A percentile compares a stretch with the other conserved stretches of the same genome.
These are phyloP conservation scores for Penicillium fuscoglaucum DNA, from an alignment of 2,329 filamentous ascomycete genomes.

Conservation along the genomic window DNA sequence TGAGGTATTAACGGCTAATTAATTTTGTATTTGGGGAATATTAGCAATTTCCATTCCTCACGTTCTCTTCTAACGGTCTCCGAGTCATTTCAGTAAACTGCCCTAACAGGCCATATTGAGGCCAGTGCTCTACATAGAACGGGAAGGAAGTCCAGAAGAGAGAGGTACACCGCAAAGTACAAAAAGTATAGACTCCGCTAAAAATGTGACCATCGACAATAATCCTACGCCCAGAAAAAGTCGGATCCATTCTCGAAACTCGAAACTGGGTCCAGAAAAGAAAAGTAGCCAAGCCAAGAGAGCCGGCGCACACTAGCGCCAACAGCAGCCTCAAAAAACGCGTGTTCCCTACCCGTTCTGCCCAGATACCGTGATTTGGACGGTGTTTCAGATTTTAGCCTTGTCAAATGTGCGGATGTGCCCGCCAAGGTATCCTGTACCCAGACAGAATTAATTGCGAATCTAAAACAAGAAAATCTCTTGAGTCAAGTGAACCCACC, in stretches of 20 bases:
- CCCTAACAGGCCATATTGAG: conserved; percentile 5
- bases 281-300: conserved; percentile 17
- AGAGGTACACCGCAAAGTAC: not conserved
- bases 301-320: conserved; percentile 20
- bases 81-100: not conserved
- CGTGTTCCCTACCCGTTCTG: conserved; percentile 24
- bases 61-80: not conserved
- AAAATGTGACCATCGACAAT: conserved; percentile 9
- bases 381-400: conserved; percentile 24
- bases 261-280: not conserved
- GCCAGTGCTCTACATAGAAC: conserved; percentile 3
- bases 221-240: not conserved
- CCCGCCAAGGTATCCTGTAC: not conserved
- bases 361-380: conserved; percentile 13
- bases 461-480: not conserved
- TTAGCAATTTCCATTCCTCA: not conserved
- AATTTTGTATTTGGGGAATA: not conserved
- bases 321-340: conserved; percentile 23
- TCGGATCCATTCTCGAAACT: conserved; percentile 12
- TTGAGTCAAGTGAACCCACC: not conserved
- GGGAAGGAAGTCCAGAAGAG: conserved; percentile 3
- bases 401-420: conserved; percentile 20
- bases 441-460: not conserved
- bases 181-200: conserved; percentile 10
- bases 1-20: not conserved